Evolutionary conservation across 805 yeast genomes (phyloP).

Genomic region (Ogataea degrootiae): DNA sequence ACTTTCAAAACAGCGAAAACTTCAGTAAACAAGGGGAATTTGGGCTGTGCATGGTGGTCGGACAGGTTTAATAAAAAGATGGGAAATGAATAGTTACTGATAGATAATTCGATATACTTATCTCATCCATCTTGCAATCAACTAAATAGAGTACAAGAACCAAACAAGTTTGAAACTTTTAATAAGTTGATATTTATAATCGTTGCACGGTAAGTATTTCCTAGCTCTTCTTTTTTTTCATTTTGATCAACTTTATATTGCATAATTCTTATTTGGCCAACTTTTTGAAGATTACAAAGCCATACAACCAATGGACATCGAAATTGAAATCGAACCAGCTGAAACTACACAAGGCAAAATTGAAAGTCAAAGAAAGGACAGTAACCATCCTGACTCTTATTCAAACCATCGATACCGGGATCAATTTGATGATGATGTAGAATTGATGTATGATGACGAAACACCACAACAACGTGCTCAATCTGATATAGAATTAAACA

Average conservation of each 20-base stretch:
- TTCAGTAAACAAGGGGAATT: no score
- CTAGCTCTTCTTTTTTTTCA: not conserved
- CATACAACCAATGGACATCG: slow-evolving; percentile 9
- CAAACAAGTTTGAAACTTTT: no score
- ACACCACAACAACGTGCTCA: not conserved
- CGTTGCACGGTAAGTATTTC: not conserved
- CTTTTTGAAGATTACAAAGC: not conserved
- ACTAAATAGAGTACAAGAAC: no score
- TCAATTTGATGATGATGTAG: not conserved
- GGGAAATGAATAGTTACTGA: no score
- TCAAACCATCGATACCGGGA: no score
- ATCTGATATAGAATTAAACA: slow-evolving; percentile 10
- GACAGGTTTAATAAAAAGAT: no score
- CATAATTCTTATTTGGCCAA: not conserved
- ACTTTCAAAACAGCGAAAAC: no score
- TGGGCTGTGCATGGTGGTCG: no score
- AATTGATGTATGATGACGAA: slow-evolving; percentile 1
- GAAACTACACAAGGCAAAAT: not conserved
- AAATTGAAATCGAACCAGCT: slow-evolving; percentile 6
- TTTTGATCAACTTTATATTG: not conserved
- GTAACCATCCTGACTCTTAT: no score
- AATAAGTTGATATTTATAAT: no score
- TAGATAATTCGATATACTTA: no score
- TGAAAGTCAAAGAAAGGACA: not conserved
- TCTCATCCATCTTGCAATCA: no score